Evolutionary conservation across 768 basidiomycete genomes (phyloP), one percentile per base, ranked within the genome.

Genomic region (Boletus reticulatus): DNA sequence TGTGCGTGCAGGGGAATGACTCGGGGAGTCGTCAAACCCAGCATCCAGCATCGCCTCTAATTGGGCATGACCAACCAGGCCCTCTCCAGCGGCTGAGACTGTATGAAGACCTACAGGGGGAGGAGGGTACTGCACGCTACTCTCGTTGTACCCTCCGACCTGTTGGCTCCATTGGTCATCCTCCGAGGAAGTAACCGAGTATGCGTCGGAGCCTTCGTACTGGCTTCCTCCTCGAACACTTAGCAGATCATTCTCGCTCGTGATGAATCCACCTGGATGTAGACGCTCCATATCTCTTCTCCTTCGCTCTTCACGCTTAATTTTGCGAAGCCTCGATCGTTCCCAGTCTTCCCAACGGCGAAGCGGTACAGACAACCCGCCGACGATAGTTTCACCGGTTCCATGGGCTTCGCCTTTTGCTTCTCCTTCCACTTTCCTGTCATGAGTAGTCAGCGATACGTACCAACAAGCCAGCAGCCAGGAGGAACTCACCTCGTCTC

Each of bases 301-400:
- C 54, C 93, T 78, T 61, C 87, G 80, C 63, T 94, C 92, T 65
- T 97, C 95, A 2, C 97, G 85, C 57, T 83, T 85, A 32, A 96
- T 59, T 74, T 98, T 98, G 48, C 96, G 88, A 45, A 98, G 78
- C 43, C 97, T 82, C 24, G 94, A 96, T 22, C 94, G 84, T 67
- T 99, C 97, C 97, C 96, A 99, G 64, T 99, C 96, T 73, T 98
- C 97, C 97, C 97, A 99, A 48, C 96, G 82, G n/a, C 96, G 84
- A 68, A 98, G 75, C 0, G 97, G 94, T n/a, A 98, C 84, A 0
- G 82, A 83, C 42, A 78, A 72, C 6, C 81, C 83, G 50, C 77
- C 78, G 44, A 76, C 68, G 7, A 74, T 73, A 24, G 79, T 80
- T 17, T 79, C 81, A 14, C 84, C 87, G 14, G 79, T 81, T 19